Evolutionary conservation across 768 basidiomycete species (phyloP).

Genomic region (Roridomyces roridus): DNA sequence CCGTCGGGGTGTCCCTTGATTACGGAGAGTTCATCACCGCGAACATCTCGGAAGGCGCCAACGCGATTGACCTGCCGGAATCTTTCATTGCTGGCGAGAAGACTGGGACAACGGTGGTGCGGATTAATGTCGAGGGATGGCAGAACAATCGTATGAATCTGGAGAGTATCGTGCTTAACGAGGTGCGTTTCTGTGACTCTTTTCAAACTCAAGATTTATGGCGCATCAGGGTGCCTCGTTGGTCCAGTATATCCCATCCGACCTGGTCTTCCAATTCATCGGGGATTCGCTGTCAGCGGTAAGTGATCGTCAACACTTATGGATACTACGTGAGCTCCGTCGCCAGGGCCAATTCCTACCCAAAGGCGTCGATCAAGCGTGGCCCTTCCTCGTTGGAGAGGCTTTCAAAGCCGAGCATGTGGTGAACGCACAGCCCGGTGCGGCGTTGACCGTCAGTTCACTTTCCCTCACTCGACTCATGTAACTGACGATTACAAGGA

Average conservation of each 20-base stretch:
- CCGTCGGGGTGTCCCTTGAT: slow-evolving; percentile 55
- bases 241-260: slow-evolving; percentile 50
- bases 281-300: slow-evolving; percentile 65
- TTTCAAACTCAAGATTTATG: background rate
- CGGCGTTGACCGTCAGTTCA: slow-evolving; percentile 47
- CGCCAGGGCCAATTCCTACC: slow-evolving; percentile 59
- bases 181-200: slow-evolving; percentile 34
- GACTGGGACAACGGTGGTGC: slow-evolving; percentile 36
- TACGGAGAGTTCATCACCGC: slow-evolving; percentile 51
- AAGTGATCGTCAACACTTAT: no score
- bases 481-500: slow-evolving; percentile 38
- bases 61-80: slow-evolving; percentile 45
- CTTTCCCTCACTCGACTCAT: background rate
- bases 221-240: slow-evolving; percentile 57
- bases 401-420: slow-evolving; percentile 58
- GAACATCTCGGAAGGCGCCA: slow-evolving; percentile 54
- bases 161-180: slow-evolving; percentile 51
- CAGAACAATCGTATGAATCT: slow-evolving; percentile 63
- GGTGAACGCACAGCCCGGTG: slow-evolving; percentile 61
- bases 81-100: background rate
- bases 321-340: slow-evolving; percentile 2
- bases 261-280: slow-evolving; percentile 59
- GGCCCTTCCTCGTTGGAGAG: slow-evolving; percentile 60
- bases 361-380: slow-evolving; percentile 60
- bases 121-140: slow-evolving; percentile 63